Conservation (phyloP, 2,329 filamentous ascomycete species). For the Colletotrichum brevisporum region DNA sequence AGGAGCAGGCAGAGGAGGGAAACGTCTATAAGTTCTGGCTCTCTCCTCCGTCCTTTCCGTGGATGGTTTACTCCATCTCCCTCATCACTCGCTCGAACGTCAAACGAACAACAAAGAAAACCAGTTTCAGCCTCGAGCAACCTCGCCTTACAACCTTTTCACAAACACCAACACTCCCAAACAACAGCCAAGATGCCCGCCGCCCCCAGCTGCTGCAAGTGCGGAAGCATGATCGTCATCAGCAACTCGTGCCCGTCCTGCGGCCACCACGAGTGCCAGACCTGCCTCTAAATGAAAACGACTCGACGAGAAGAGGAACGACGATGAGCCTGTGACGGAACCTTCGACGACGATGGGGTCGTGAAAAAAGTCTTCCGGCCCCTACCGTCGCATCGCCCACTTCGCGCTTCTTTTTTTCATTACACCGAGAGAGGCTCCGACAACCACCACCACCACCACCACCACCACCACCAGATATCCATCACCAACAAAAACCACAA, state of each 20-base stretch:
- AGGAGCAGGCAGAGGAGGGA: slow-evolving; percentile 11
- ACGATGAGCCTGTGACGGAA: background rate
- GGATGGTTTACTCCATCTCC: accelerated
- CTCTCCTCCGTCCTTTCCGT: background rate
- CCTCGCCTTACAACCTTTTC: background rate
- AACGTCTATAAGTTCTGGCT: slow-evolving; percentile 38
- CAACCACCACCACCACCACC: background rate
- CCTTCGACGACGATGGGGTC: background rate
- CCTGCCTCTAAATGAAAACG: slow-evolving; percentile 53
- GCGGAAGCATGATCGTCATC: slow-evolving; percentile 70
- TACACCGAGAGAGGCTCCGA: slow-evolving; percentile 38
- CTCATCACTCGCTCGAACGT: background rate
- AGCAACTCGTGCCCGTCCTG: slow-evolving; percentile 67
- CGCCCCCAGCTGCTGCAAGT: slow-evolving; percentile 69
- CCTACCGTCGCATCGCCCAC: background rate
- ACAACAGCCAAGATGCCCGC: slow-evolving; percentile 55
- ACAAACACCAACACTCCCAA: slow-evolving; percentile 26
- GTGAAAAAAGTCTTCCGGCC: background rate
- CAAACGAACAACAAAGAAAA: background rate
- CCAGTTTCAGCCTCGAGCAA: slow-evolving; percentile 16
- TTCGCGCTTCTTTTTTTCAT: slow-evolving; percentile 6
- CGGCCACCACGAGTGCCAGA: slow-evolving; percentile 64
- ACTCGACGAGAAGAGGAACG: background rate
- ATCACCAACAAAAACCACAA: slow-evolving; percentile 19
- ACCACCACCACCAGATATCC: background rate